Evolutionary conservation across 805 yeast genomes (phyloP), one percentile per base, ranked within the genome.

Genomic region (Candida pseudofarinosa): DNA sequence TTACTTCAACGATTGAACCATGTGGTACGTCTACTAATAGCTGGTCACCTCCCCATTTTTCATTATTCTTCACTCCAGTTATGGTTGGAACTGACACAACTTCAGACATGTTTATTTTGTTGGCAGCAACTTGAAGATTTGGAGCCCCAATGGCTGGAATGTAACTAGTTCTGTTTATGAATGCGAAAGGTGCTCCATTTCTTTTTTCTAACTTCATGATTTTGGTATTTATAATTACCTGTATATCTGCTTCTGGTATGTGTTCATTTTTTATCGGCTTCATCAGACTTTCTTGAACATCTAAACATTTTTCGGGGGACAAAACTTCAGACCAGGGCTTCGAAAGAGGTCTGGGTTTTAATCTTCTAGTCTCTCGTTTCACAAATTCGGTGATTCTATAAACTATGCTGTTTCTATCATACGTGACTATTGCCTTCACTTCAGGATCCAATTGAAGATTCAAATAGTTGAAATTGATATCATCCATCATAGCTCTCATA

Each of bases 401-500:
- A 16, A 28, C 19, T 3, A 14, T 14, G 15, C 23, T 23, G 4
- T 31, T 30, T 8, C 20, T 23, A 17, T 55, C 58, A 45, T 69
- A 69, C 3, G 57, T 47, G 10, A 68, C 46, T 13, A 65, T 48
- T 4, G 71, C 74, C 14, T 51, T 50, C 17, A 59, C 55, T 33
- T 60, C 62, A 8, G 59, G 46, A 40, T 67, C 56, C 34, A 69
- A 56, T 40, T 60, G 54, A 1, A 60, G 52, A 42, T 68, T 68
- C n/a, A 46, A 41, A 7, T 54, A 56, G 8, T 57, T 65, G 38
- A 67, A 65, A 48, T 74, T 69, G 47, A 54, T 58, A 20, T 56
- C 53, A 46, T 67, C 62, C 53, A 68, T 51, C 35, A 54, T 57
- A 3, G 70, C 71, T 28, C 67, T 62, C 58, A 69, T 32, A 19